Percentiles rank a stretch among this genome's conserved stretches.
These are phyloP conservation scores for Colletotrichum incanum DNA, from an alignment of 2,329 filamentous ascomycete species.

Conservation along the genomic window DNA sequence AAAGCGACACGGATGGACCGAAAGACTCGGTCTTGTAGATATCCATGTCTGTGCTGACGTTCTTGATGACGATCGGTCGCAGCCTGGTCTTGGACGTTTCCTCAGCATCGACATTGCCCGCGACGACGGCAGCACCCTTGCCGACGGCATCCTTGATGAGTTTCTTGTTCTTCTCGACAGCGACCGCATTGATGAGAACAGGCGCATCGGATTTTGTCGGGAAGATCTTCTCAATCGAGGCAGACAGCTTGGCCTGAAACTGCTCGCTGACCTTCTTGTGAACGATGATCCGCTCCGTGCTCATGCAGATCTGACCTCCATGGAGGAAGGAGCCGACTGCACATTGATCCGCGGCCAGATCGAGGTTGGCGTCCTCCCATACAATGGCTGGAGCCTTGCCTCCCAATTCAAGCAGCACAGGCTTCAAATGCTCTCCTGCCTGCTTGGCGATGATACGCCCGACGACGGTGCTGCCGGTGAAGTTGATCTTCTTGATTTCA, in stretches of 20 bases:
- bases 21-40: slow-evolving; percentile 81
- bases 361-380: slow-evolving; percentile 83
- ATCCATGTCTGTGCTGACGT: slow-evolving; percentile 73
- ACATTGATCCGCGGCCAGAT: slow-evolving; percentile 78
- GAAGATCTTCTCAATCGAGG: slow-evolving; percentile 59
- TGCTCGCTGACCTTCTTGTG: slow-evolving; percentile 62
- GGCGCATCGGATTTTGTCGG: slow-evolving; percentile 74
- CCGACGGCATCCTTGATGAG: slow-evolving; percentile 73
- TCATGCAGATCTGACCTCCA: slow-evolving; percentile 88
- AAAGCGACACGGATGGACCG: slow-evolving; percentile 77
- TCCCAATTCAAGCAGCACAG: slow-evolving; percentile 84
- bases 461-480: slow-evolving; percentile 84
- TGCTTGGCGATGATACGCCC: slow-evolving; percentile 80
- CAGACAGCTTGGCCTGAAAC: slow-evolving; percentile 63
- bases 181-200: slow-evolving; percentile 78
- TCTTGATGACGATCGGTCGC: slow-evolving; percentile 75
- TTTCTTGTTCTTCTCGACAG: slow-evolving; percentile 72
- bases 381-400: slow-evolving; percentile 87
- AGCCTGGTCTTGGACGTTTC: slow-evolving; percentile 57
- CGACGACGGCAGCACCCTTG: slow-evolving; percentile 71
- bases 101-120: slow-evolving; percentile 52
- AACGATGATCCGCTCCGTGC: slow-evolving; percentile 80
- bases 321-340: slow-evolving; percentile 81
- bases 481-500: slow-evolving; percentile 85
- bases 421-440: slow-evolving; percentile 84